A percentile compares a stretch with the other conserved stretches of the same genome.
These are phyloP conservation scores for Backusella psychrophila DNA, from an alignment of 192 early-diverging fungal genomes.

Conservation along the genomic window DNA sequence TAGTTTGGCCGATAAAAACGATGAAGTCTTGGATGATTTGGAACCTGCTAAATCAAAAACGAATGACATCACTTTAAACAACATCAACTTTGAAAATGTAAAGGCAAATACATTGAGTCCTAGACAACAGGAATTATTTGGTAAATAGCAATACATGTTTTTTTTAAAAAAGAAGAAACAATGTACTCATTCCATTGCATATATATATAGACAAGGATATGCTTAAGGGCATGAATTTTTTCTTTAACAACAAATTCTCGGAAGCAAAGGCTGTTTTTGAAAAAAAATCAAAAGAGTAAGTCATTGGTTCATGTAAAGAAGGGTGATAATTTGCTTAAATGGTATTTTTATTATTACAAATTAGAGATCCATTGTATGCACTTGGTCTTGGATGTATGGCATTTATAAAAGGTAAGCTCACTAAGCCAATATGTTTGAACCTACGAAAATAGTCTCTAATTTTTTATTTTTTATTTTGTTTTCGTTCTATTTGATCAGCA, in stretches of 20 bases:
- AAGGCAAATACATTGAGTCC: conserved; percentile 24
- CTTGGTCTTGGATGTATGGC: conserved; percentile 50
- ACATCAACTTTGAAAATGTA: conserved; percentile 22
- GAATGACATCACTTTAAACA: conserved; percentile 3
- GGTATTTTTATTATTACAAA: background rate
- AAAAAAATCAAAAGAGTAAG: conserved; percentile 38
- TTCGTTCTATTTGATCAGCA: conserved; percentile 9
- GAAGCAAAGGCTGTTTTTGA: conserved; percentile 51
- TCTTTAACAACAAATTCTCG: conserved; percentile 53
- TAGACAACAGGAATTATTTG: conserved; percentile 28
- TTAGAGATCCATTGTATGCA: conserved; percentile 50
- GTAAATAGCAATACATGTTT: background rate
- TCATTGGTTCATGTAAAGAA: background rate
- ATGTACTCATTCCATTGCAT: background rate
- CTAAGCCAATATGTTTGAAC: background rate
- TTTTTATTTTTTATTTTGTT: too few species aligned
- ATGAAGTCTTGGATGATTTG: background rate
- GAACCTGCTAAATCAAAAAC: conserved; percentile 5
- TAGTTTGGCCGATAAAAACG: conserved; percentile 14
- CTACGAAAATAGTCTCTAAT: background rate
- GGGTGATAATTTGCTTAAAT: background rate
- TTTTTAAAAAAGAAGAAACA: background rate
- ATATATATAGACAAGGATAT: conserved; percentile 24
- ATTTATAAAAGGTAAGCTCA: conserved; percentile 54
- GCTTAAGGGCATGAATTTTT: conserved; percentile 35